Conservation (phyloP, 805 yeast species). For the Wickerhamiella brachini region DNA sequence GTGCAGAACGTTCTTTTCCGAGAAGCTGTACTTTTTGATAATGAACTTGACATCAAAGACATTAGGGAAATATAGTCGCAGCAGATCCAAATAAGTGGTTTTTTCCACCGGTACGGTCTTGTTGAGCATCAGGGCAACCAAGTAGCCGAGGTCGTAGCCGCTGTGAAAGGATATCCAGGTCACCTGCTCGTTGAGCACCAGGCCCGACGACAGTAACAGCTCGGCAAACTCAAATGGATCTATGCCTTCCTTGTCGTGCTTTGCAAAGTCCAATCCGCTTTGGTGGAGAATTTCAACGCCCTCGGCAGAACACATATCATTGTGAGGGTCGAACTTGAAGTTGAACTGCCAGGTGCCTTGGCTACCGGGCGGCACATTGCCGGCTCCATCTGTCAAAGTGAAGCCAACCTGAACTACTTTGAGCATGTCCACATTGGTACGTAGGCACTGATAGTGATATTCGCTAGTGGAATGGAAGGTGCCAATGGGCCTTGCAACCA, state of each 20-base stretch:
- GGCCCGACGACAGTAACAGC: constrained; percentile 70
- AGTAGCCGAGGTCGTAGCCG: constrained; percentile 90
- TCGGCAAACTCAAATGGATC: constrained; percentile 72
- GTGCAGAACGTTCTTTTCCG: constrained; percentile 24
- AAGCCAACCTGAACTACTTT: constrained; percentile 78
- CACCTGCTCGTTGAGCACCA: constrained; percentile 54
- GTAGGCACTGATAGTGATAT: constrained; percentile 88
- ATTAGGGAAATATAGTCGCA: constrained; percentile 61
- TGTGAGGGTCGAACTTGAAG: constrained; percentile 59
- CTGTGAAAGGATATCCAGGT: constrained; percentile 88
- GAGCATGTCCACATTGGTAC: constrained; percentile 79
- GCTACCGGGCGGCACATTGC: constrained; percentile 51
- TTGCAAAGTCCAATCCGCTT: constrained; percentile 69
- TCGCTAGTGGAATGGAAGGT: constrained; percentile 78
- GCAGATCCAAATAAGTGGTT: constrained; percentile 60
- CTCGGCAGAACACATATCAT: constrained; percentile 78
- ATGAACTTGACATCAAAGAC: constrained; percentile 64
- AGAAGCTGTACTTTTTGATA: constrained; percentile 25
- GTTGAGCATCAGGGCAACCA: constrained; percentile 63
- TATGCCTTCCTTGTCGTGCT: constrained; percentile 65
- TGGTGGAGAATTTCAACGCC: constrained; percentile 66
- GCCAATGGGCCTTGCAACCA: constrained; percentile 92
- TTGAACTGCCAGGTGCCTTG: constrained; percentile 94
- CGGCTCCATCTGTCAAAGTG: constrained; percentile 54
- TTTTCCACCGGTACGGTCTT: constrained; percentile 67